Evolutionary conservation across 768 basidiomycete genomes (phyloP).

Genomic region (Suillus discolor): DNA sequence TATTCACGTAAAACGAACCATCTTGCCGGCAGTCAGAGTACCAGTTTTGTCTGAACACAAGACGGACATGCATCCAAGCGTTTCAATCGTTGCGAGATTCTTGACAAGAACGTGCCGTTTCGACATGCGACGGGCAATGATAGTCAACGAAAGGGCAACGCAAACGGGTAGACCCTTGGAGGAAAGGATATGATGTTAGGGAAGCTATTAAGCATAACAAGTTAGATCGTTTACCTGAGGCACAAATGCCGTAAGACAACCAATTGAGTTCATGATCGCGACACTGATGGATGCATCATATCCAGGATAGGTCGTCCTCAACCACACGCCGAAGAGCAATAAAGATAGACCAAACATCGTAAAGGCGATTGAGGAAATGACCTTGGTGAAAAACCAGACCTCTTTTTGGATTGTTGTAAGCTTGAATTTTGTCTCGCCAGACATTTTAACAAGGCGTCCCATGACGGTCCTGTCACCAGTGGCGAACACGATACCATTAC

Average conservation of each 20-base stretch:
- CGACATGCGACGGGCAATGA: conserved; percentile 50
- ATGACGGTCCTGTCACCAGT: conserved; percentile 47
- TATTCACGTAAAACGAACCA: conserved; percentile 32
- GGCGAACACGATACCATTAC: conserved; percentile 43
- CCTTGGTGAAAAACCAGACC: conserved; percentile 54
- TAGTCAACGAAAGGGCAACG: conserved; percentile 55
- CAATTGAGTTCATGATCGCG: conserved; percentile 41
- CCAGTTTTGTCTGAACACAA: conserved; percentile 59
- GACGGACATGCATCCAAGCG: conserved; percentile 52
- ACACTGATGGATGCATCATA: conserved; percentile 34
- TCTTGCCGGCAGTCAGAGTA: conserved; percentile 51
- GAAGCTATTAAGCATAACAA: not conserved
- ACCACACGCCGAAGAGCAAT: conserved; percentile 46
- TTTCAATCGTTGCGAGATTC: conserved; percentile 55
- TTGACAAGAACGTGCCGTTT: conserved; percentile 50
- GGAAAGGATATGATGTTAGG: not conserved
- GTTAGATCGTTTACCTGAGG: conserved; percentile 34
- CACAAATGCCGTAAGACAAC: conserved; percentile 43
- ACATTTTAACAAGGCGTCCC: conserved; percentile 60
- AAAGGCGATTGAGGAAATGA: conserved; percentile 45
- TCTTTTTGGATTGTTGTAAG: conserved; percentile 50
- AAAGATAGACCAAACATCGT: conserved; percentile 44
- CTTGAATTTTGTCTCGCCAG: conserved; percentile 47
- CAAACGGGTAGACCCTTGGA: conserved; percentile 40
- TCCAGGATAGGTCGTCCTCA: conserved; percentile 34